These are phyloP conservation scores for Rosa hybrid DNA, from an alignment of 331 rosid species.

Conservation along the genomic window DNA sequence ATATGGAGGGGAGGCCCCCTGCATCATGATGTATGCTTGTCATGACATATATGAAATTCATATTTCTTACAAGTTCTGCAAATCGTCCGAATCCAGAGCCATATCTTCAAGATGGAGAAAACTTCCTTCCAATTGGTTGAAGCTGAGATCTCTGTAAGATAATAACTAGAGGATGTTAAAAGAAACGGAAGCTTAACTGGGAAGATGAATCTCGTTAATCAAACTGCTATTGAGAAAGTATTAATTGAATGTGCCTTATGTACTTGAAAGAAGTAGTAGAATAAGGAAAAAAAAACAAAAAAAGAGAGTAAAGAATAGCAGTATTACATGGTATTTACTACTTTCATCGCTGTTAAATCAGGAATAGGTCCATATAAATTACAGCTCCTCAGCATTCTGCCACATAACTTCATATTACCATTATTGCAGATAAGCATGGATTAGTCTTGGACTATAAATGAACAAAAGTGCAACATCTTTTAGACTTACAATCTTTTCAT, in stretches of 20 bases:
- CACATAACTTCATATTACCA: background rate
- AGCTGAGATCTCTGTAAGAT: conserved; percentile 26
- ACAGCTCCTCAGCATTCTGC: conserved; percentile 23
- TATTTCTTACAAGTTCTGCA: conserved; percentile 20
- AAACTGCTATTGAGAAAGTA: background rate
- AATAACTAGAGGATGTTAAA: background rate
- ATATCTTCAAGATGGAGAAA: conserved; percentile 10
- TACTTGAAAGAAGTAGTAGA: background rate
- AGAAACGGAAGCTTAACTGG: background rate
- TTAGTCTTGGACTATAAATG: background rate
- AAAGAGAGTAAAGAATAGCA: background rate
- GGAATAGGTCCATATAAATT: conserved; percentile 8
- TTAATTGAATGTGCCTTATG: background rate
- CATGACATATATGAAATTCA: background rate
- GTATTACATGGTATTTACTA: background rate
- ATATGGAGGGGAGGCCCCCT: background rate
- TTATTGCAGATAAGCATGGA: background rate
- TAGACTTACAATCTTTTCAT: background rate
- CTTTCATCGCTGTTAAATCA: background rate
- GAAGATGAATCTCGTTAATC: background rate
- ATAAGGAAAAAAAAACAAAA: background rate
- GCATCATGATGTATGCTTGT: background rate
- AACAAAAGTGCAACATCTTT: background rate
- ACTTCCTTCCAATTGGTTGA: conserved; percentile 12
- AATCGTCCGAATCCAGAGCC: background rate